Evolutionary conservation across 192 early-diverging fungal species (phyloP), one percentile per base, ranked within the genome.

Genomic region (Neocallimastix lanati): DNA sequence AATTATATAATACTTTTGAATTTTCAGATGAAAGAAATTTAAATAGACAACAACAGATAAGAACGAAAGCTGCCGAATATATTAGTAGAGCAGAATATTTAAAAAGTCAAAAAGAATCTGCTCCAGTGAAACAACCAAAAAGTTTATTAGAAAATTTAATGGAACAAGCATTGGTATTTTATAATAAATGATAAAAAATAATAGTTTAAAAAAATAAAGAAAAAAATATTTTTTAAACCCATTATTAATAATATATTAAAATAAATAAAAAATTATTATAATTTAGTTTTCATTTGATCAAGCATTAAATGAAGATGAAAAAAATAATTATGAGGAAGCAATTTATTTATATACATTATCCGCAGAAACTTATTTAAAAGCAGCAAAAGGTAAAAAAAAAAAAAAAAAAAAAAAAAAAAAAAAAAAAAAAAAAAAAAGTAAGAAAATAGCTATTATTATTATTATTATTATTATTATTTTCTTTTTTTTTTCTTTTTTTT

Each of bases 321-420:
- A 36, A 76, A 36, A 29, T 30, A 40, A 36, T 29, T 40, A 76
- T 77, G 77, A 77, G n/a, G 33, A 79, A 76, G 79, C 79, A 13
- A 79, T 79, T 11, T 40, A 79, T 29, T 77, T 76, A 77, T 79
- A 79, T 77, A 79, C 29, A 28, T 76, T 36, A 18, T 27, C 79
- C 5, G 36, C 36, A 21, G 79, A 79, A n/a, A 79, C 33, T 9
- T 79, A 79, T 79, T 79, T 79, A 18, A 79, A 79, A 77, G 79
- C 79, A 21, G 18, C 6, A 12, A 76, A 38, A 79, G 79, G 79
- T 79, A 36, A 21, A 28, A 76, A 28, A 13, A n/a, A n/a, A n/a
- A n/a, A n/a, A n/a, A n/a, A n/a, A n/a, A n/a, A n/a, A n/a, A n/a
- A n/a, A n/a, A n/a, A n/a, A n/a, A n/a, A n/a, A n/a, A n/a, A n/a